Evolutionary conservation across 768 basidiomycete species (phyloP), one percentile per base, ranked within the genome.

Genomic region (Lactarius hengduanensis): DNA sequence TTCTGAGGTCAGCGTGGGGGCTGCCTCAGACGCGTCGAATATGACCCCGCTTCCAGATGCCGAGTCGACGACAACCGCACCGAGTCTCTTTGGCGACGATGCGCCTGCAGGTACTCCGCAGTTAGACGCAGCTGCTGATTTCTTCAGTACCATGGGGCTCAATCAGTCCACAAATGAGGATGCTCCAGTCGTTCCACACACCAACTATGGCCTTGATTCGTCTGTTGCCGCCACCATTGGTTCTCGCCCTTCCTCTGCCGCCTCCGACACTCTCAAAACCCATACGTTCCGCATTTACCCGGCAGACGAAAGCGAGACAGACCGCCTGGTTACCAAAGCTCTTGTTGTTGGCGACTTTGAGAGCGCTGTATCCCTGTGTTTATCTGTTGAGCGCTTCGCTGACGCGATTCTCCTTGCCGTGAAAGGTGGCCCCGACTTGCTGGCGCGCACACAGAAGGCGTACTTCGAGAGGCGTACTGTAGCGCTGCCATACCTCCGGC

Each of bases 311-410:
- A 89, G 88, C 11, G 91, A 96, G 68, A 87, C 88, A 0, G 96
- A 98, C 72, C 82, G 87, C 22, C 81, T 99, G 18, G 83, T 98
- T 70, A 97, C 96, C 1, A 93, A 93, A 73, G 92, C 96, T 2
- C 82, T 98, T 45, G 94, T 99, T 2, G 81, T 98, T 11, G 96
- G 97, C n/a, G 96, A 99, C 76, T 98, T 98, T 69, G 84, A 86
- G 71, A 90, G 88, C 18, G 96, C 97, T 1, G 97, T 98, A 20
- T 87, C 91, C 2, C 81, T 98, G 2, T 97, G 96, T 75, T 82
- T 98, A 18, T 90, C 93, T 0, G 85, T 89, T 0, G 91, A 94
- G 59, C 85, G 96, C 36, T 98, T 87, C 72, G 96, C 97, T 1
- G 97, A 99, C 73, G 97, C 97, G 0, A 90, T 98, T 60, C 82